Conservation (phyloP, 176 grass and related monocot genomes). For the Oryza meyeriana region DNA sequence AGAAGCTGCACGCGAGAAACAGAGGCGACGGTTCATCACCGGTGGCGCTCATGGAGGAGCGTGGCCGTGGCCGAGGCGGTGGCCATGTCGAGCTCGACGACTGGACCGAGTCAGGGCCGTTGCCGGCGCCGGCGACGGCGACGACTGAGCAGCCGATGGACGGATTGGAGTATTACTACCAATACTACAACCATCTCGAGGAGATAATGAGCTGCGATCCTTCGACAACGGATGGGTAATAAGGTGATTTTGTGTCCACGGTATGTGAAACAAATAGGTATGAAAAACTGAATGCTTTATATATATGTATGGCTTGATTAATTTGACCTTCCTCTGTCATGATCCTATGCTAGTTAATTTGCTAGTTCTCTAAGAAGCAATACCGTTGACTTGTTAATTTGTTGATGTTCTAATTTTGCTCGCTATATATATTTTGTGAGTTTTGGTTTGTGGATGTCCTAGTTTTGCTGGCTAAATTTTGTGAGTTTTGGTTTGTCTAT, state of each 20-base stretch:
- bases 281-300: neutral
- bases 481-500: constrained; percentile 3
- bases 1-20: neutral
- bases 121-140: neutral
- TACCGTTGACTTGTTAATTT: neutral
- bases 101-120: neutral
- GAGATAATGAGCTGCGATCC: constrained; percentile 19
- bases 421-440: neutral
- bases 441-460: neutral
- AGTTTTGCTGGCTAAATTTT: neutral
- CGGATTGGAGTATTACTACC: constrained; percentile 39
- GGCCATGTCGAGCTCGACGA: neutral
- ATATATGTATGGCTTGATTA: constrained; percentile 2
- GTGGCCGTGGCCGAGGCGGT: neutral
- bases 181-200: constrained; percentile 42
- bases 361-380: neutral
- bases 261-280: neutral
- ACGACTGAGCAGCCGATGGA: constrained; percentile 19
- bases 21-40: neutral
- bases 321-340: neutral
- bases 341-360: constrained; percentile 22
- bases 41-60: neutral
- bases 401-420: neutral
- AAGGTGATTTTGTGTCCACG: constrained; percentile 47
- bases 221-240: constrained; percentile 21